Percentiles rank a stretch among this genome's conserved stretches.
These are phyloP conservation scores for Podospora anserina DNA, from an alignment of 495 filamentous ascomycete species.

Conservation along the genomic window DNA sequence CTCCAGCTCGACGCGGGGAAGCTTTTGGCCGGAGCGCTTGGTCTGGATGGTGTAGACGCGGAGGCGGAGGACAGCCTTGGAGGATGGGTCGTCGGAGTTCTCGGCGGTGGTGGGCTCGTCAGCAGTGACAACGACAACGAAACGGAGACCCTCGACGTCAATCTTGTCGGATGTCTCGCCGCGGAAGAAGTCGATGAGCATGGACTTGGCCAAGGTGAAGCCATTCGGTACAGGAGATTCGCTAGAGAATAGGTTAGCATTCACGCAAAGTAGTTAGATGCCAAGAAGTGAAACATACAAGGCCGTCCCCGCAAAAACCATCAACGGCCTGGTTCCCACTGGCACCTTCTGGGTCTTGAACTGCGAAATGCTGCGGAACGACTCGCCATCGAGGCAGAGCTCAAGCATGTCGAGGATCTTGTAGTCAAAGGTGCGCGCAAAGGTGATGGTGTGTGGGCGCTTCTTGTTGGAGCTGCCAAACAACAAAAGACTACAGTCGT, in stretches of 20 bases:
- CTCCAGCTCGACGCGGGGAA: constrained; percentile 88
- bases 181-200: constrained; percentile 89
- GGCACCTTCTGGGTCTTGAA: constrained; percentile 82
- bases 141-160: constrained; percentile 91
- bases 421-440: constrained; percentile 76
- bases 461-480: constrained; percentile 88
- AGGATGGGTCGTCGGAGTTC: constrained; percentile 45
- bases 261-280: background rate
- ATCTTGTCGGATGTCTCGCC: constrained; percentile 64
- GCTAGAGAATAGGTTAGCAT: constrained; percentile 16
- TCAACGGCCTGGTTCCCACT: constrained; percentile 80
- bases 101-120: constrained; percentile 55
- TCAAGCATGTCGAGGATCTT: constrained; percentile 93
- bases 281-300: constrained; percentile 43
- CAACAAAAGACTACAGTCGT: constrained; percentile 70
- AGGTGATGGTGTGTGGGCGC: constrained; percentile 80
- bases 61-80: constrained; percentile 71
- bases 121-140: constrained; percentile 75
- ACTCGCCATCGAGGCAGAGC: constrained; percentile 67
- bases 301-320: constrained; percentile 77
- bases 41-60: constrained; percentile 81
- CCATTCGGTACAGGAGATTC: constrained; percentile 69
- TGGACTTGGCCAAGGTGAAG: constrained; percentile 78
- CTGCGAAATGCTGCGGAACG: constrained; percentile 62
- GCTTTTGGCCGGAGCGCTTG: constrained; percentile 76